Base-by-base conservation (phyloP, 345 rosid species). In the Lagerstroemia speciosa region DNA sequence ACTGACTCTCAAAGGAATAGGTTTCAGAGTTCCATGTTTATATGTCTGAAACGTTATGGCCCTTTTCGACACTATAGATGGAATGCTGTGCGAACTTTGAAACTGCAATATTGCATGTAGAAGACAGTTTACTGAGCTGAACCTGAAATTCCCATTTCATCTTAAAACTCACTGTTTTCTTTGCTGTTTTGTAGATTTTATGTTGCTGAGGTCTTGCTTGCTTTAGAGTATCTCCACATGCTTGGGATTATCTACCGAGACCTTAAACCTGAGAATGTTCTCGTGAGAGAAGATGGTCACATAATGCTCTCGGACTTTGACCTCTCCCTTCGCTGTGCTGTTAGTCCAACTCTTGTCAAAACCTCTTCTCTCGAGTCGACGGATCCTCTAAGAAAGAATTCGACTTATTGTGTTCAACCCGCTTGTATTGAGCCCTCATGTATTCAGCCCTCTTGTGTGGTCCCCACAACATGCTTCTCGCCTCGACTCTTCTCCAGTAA, bases 301-400 rank as follows among this genome's bases (percentile, higher is more conserved):
- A 86, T 89, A 78, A 89, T 86, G 94, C 94, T 89, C 66, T 86
- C 94, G 24, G 94, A 86, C 72, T 89, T 89, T 71, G 94, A 89
- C 75, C 88, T 89, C 46, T 89, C 91, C 34, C 93, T 92, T 48
- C 90, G 96, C 3, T 92, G 98, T 69, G 67, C 85, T 17, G 96
- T 89, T 67, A 92, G 89, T 73, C 96, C 96, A 16, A 89, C 96
- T 27, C 89, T 92, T 26, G 84, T 92, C 74, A 86, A 79, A 69
- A 80, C 84, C 64, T 68, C 93, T 11, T 76, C 86, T 62, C 75
- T 86, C 1, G 96, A 89, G 66, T 82, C 63, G 3, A 14, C 88
- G 19, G 98, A 89, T n/a, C 86, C 92, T 11, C 78, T 86, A 67
- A 82, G 85, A 43, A 92, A 89, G 81, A 89, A 87, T 58, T 71